Conservation (phyloP, 148 eudicot genomes). For the Cornus suecica region DNA sequence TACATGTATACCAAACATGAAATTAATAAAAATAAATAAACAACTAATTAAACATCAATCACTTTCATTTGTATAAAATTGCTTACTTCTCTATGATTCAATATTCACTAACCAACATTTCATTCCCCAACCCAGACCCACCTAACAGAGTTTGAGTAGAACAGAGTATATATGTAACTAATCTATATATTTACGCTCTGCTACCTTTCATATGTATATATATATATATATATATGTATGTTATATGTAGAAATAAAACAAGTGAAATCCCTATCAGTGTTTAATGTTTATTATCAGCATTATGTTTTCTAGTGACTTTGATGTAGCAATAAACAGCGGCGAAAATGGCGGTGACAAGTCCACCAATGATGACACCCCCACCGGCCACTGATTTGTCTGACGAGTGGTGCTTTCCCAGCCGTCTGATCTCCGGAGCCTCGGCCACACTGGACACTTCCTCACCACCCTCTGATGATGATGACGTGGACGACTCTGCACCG, state of each 20-base stretch:
- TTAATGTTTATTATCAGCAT: slow-evolving; percentile 16
- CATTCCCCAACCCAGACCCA: background rate
- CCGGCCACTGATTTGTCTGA: slow-evolving; percentile 45
- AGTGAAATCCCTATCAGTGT: too few relatives aligned
- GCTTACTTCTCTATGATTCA: too few relatives aligned
- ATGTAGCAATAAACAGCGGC: slow-evolving; percentile 50
- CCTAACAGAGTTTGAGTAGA: background rate
- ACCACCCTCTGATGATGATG: slow-evolving; percentile 11
- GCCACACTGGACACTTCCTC: slow-evolving; percentile 3
- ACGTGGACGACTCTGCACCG: background rate
- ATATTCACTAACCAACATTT: too few relatives aligned
- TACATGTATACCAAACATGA: too few relatives aligned
- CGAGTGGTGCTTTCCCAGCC: slow-evolving; percentile 25
- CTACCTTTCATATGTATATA: background rate
- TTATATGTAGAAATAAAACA: too few relatives aligned
- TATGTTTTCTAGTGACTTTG: slow-evolving; percentile 36
- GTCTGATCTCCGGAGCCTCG: slow-evolving; percentile 24
- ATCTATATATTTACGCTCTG: slow-evolving; percentile 7
- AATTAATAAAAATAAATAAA: too few relatives aligned
- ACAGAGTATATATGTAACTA: background rate
- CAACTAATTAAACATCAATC: too few relatives aligned
- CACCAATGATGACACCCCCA: slow-evolving; percentile 52
- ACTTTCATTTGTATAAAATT: too few relatives aligned
- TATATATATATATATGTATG: too few relatives aligned
- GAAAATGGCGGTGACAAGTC: slow-evolving; percentile 41